phyloP scores from a whole-genome alignment of 257 asterid species.

The Mentha longifolia region DNA sequence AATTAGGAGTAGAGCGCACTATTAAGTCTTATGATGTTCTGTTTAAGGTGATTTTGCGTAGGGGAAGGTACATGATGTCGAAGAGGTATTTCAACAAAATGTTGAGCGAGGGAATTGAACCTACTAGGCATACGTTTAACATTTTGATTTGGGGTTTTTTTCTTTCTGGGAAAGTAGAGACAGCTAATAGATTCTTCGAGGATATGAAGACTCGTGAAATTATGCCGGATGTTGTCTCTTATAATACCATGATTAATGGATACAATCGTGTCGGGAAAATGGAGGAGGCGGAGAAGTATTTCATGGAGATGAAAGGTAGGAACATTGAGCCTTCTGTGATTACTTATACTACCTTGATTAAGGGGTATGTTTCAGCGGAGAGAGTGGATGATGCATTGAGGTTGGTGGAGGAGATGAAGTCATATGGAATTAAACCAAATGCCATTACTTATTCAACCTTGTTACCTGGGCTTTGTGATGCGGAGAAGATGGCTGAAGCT shows the following conservation, averaged over 20 bases:
- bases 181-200: conserved; percentile 77
- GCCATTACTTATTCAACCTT: conserved; percentile 73
- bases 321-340: conserved; percentile 72
- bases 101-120: conserved; percentile 79
- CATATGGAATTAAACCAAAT: conserved; percentile 71
- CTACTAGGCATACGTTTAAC: conserved; percentile 75
- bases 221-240: conserved; percentile 71
- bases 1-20: conserved; percentile 69
- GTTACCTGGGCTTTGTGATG: conserved; percentile 85
- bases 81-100: conserved; percentile 84
- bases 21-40: conserved; percentile 67
- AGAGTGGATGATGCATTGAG: conserved; percentile 80
- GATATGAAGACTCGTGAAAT: conserved; percentile 83
- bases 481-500: conserved; percentile 82
- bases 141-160: conserved; percentile 88
- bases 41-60: conserved; percentile 75
- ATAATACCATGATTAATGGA: conserved; percentile 83
- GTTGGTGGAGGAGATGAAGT: conserved; percentile 83
- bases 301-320: conserved; percentile 85
- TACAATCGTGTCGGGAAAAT: conserved; percentile 60
- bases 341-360: conserved; percentile 78
- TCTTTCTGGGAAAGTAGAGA: conserved; percentile 63
- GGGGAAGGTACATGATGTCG: conserved; percentile 88
- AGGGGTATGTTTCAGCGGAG: conserved; percentile 72
- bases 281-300: conserved; percentile 86